phyloP scores from a whole-genome alignment of 257 asterid species.

The Solanum pinnatisectum region DNA sequence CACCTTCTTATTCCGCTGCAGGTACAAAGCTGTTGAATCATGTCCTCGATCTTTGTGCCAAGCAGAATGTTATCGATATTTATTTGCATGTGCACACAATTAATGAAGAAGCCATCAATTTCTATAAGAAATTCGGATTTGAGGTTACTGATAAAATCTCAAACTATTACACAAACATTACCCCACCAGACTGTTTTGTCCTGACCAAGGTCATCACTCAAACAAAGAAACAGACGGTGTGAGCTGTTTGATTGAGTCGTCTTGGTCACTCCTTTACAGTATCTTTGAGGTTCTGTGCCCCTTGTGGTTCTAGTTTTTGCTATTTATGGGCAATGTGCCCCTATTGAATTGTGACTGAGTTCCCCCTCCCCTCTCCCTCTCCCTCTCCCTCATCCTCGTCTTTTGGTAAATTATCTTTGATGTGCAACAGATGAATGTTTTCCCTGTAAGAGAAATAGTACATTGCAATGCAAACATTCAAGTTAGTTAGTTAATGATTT shows the following conservation, averaged over 20 bases:
- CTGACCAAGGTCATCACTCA: slow-evolving; percentile 62
- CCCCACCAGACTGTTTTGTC: slow-evolving; percentile 87
- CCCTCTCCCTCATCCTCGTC: not conserved
- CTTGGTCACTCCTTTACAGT: not conserved
- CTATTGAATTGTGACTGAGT: not conserved
- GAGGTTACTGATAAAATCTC: slow-evolving; percentile 83
- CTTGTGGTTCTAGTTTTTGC: not conserved
- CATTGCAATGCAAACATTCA: not conserved
- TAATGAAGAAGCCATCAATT: slow-evolving; percentile 87
- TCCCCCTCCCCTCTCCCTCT: not conserved
- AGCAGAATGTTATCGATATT: slow-evolving; percentile 77
- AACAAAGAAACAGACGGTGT: slow-evolving; percentile 34
- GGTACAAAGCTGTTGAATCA: slow-evolving; percentile 79
- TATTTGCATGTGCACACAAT: slow-evolving; percentile 96
- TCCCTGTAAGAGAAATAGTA: not conserved
- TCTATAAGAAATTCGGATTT: slow-evolving; percentile 86
- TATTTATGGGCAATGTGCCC: not conserved
- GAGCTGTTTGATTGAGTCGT: not conserved
- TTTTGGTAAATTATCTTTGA: not conserved
- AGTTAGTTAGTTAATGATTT: not conserved
- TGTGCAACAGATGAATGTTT: not conserved
- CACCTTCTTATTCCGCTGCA: slow-evolving; percentile 6
- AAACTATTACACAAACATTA: slow-evolving; percentile 79
- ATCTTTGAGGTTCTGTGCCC: not conserved
- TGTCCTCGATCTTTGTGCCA: slow-evolving; percentile 66